A percentile compares a stretch with the other conserved stretches of the same genome.
Conservation (phyloP, 495 filamentous ascomycete genomes). For the Aspergillus olivimuriae region DNA sequence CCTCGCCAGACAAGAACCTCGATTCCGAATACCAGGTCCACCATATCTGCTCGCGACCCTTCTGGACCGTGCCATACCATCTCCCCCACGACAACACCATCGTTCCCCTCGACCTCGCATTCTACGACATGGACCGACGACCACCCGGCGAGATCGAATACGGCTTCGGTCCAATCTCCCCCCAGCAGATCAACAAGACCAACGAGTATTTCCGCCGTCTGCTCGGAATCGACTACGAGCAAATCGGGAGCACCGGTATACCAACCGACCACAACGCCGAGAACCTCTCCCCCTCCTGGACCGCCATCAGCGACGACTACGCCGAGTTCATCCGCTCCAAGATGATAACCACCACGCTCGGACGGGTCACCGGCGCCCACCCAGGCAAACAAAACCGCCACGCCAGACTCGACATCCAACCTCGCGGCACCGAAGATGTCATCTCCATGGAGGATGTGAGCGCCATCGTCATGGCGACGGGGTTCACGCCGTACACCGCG, state of each 20-base stretch:
- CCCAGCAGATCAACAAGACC: slow-evolving; percentile 42
- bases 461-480: slow-evolving; percentile 68
- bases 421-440: slow-evolving; percentile 11
- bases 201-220: slow-evolving; percentile 50
- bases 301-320: slow-evolving; percentile 67
- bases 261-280: slow-evolving; percentile 12
- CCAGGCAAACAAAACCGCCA: slow-evolving; percentile 17
- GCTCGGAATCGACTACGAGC: slow-evolving; percentile 57
- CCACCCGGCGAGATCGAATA: slow-evolving; percentile 51
- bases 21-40: slow-evolving; percentile 52
- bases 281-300: slow-evolving; percentile 46
- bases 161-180: slow-evolving; percentile 49
- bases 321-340: slow-evolving; percentile 62
- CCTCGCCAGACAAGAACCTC: too few relatives aligned
- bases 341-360: slow-evolving; percentile 41
- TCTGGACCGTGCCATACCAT: slow-evolving; percentile 68
- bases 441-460: slow-evolving; percentile 48
- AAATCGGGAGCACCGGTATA: slow-evolving; percentile 15
- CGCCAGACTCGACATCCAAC: slow-evolving; percentile 29
- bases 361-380: slow-evolving; percentile 24
- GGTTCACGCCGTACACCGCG: slow-evolving; percentile 58
- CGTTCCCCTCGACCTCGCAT: slow-evolving; percentile 66
- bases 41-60: slow-evolving; percentile 62
- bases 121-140: slow-evolving; percentile 63
- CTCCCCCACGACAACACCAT: slow-evolving; percentile 45